phyloP scores from a whole-genome alignment of 2,329 filamentous ascomycete genomes.

The Aspergillus bombycis region DNA sequence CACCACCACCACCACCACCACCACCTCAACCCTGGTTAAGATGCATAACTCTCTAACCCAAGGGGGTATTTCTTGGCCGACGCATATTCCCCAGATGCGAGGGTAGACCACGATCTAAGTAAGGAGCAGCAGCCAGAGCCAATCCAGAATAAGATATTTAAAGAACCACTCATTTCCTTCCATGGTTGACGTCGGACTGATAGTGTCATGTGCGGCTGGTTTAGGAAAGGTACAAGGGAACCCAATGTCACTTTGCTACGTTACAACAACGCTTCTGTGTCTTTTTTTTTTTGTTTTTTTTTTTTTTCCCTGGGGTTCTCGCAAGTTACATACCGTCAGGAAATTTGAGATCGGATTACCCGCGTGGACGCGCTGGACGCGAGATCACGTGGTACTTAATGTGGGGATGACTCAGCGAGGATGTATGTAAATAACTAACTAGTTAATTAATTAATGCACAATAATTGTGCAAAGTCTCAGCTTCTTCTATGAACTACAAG shows the following conservation, averaged over 20 bases:
- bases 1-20: neutral
- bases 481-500: neutral
- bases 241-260: neutral
- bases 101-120: neutral
- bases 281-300: neutral
- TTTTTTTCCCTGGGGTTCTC: neutral
- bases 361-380: constrained; percentile 7
- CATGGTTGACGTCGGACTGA: neutral
- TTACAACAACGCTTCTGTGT: neutral
- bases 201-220: neutral
- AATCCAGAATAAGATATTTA: neutral
- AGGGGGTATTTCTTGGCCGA: neutral
- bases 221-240: neutral
- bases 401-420: neutral
- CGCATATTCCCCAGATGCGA: neutral
- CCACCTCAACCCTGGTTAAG: neutral
- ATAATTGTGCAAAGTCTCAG: too few species aligned
- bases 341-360: neutral
- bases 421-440: too few species aligned
- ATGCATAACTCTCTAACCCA: neutral
- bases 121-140: neutral
- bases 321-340: neutral
- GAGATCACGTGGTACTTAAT: constrained; percentile 4
- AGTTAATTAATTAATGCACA: too few species aligned
- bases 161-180: neutral